A percentile compares a stretch with the other conserved stretches of the same genome.
Evolutionary conservation across 371 early-diverging fungal genomes (phyloP).

Genomic region (Actinomortierella ambigua): DNA sequence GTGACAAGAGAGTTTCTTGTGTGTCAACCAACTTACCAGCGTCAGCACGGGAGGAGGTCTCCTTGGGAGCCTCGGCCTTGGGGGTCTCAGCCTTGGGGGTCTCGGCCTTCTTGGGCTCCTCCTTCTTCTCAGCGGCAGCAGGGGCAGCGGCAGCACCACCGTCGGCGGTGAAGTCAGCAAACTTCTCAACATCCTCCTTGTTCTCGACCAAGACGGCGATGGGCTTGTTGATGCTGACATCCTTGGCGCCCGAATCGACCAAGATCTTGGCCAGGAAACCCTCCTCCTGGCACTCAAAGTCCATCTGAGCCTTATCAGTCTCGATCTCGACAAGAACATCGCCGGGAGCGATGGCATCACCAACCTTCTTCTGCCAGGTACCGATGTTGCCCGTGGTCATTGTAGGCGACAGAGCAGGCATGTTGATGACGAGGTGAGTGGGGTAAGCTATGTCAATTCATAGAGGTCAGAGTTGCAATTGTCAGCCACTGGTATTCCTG

Average conservation of each 20-base stretch:
- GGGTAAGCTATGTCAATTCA: slow-evolving; percentile 68
- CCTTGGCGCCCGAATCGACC: slow-evolving; percentile 85
- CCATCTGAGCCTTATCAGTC: slow-evolving; percentile 99
- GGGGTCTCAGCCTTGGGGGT: slow-evolving; percentile 35
- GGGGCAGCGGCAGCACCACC: slow-evolving; percentile 56
- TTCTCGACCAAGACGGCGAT: slow-evolving; percentile 93
- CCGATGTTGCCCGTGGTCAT: slow-evolving; percentile 98
- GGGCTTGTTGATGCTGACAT: slow-evolving; percentile 72
- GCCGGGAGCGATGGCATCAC: slow-evolving; percentile 93
- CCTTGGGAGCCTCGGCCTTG: slow-evolving; percentile 25
- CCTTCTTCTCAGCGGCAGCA: slow-evolving; percentile 47
- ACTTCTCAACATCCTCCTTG: slow-evolving; percentile 84
- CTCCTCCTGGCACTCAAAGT: slow-evolving; percentile 99
- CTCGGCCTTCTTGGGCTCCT: slow-evolving; percentile 37
- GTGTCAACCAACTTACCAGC: slow-evolving; percentile 46
- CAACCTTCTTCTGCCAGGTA: slow-evolving; percentile 93
- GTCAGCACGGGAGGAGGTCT: slow-evolving; percentile 50
- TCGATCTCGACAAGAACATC: slow-evolving; percentile 98
- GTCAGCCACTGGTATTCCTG: background rate
- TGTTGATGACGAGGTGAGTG: slow-evolving; percentile 86
- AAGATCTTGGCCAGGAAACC: slow-evolving; percentile 96
- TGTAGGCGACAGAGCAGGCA: slow-evolving; percentile 99
- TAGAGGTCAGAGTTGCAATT: background rate
- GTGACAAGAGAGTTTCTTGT: too few relatives aligned
- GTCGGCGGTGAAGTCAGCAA: slow-evolving; percentile 76